Evolutionary conservation across 2,329 filamentous ascomycete genomes (phyloP).

Genomic region (Zymoseptoria pseudotritici): DNA sequence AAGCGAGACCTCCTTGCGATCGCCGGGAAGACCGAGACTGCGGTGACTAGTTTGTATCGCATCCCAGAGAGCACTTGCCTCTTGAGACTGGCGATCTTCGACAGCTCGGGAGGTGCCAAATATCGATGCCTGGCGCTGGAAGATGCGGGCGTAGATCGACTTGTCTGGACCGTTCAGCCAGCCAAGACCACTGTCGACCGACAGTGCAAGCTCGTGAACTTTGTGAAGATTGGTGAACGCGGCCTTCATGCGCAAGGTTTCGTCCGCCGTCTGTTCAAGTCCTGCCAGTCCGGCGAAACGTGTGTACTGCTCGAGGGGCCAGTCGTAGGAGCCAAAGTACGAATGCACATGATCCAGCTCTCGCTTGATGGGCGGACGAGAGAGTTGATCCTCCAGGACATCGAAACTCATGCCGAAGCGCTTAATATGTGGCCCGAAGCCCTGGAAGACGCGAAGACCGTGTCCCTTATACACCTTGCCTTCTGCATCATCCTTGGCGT

Average conservation of each 20-base stretch:
- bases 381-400: constrained; percentile 48
- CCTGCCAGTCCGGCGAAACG: constrained; percentile 53
- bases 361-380: constrained; percentile 49
- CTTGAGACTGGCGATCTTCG: constrained; percentile 14
- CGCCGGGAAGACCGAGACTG: constrained; percentile 5
- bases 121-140: constrained; percentile 37
- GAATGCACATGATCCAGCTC: constrained; percentile 47
- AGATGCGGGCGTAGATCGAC: constrained; percentile 42
- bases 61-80: constrained; percentile 21
- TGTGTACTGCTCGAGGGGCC: constrained; percentile 54
- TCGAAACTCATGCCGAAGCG: constrained; percentile 63
- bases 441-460: constrained; percentile 54
- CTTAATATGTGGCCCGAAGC: constrained; percentile 53
- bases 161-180: constrained; percentile 58
- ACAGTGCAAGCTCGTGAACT: constrained; percentile 58
- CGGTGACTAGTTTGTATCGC: constrained; percentile 19
- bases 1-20: constrained; percentile 18
- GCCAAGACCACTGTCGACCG: constrained; percentile 60
- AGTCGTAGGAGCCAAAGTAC: constrained; percentile 60
- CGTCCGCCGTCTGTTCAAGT: constrained; percentile 57
- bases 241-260: constrained; percentile 53
- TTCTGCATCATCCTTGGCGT: constrained; percentile 30
- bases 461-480: constrained; percentile 47
- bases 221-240: constrained; percentile 51
- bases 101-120: constrained; percentile 34